A percentile compares a stretch with the other conserved stretches of the same genome.
These are phyloP conservation scores for Coleophoma crateriformis DNA, from an alignment of 2,329 filamentous ascomycete species.

Conservation along the genomic window DNA sequence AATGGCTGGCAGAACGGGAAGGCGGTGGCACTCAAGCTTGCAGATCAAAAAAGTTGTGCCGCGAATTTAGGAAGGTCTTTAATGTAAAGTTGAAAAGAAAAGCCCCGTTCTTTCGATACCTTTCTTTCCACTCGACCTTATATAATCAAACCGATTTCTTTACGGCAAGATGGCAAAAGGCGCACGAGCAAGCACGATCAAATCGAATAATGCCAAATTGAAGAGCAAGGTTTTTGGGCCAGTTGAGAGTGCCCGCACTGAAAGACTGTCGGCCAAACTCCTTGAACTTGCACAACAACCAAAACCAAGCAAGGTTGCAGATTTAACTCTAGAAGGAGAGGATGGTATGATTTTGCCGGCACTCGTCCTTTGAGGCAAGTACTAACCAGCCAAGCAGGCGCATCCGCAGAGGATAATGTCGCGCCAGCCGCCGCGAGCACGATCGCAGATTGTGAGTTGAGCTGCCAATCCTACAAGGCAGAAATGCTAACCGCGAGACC, in stretches of 20 bases:
- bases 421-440: slow-evolving; percentile 10
- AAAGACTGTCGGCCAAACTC: slow-evolving; percentile 81
- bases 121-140: no score
- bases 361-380: neutral
- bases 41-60: neutral
- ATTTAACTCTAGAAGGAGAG: slow-evolving; percentile 43
- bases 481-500: neutral
- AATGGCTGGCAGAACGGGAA: neutral
- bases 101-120: neutral
- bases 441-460: slow-evolving; percentile 14
- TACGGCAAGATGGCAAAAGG: slow-evolving; percentile 74
- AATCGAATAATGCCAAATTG: slow-evolving; percentile 77
- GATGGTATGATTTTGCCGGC: slow-evolving; percentile 11
- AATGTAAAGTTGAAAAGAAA: neutral
- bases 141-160: no score
- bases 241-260: slow-evolving; percentile 69
- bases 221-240: slow-evolving; percentile 82
- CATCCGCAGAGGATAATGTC: slow-evolving; percentile 9
- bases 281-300: slow-evolving; percentile 74
- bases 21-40: neutral
- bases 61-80: neutral
- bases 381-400: slow-evolving; percentile 10
- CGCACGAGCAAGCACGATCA: slow-evolving; percentile 70
- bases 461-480: neutral
- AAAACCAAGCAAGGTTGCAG: slow-evolving; percentile 51